A percentile compares a stretch with the other conserved stretches of the same genome.
phyloP scores from a whole-genome alignment of 129 eudicot genomes.

The Centella asiatica region DNA sequence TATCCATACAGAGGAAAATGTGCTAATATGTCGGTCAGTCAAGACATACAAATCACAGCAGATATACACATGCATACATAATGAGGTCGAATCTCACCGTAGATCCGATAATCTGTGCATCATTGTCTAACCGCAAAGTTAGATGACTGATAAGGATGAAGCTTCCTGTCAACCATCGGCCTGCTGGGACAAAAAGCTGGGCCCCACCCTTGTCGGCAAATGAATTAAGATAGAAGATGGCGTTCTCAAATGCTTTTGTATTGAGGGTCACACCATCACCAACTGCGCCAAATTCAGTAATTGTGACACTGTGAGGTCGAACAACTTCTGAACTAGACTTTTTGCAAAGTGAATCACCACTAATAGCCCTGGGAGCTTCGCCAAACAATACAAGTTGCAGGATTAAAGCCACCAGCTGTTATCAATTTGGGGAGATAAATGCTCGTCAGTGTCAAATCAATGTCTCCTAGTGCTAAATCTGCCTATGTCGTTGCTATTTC shows the following conservation, averaged over 20 bases:
- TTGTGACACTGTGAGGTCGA: constrained; percentile 16
- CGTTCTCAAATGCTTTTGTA: constrained; percentile 15
- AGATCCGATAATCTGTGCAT: constrained; percentile 13
- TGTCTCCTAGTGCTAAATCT: not conserved
- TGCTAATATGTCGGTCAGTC: too few relatives aligned
- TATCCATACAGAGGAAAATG: not conserved
- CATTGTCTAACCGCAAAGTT: constrained; percentile 10
- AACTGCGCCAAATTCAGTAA: constrained; percentile 17
- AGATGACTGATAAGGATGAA: constrained; percentile 17
- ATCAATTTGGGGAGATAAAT: not conserved
- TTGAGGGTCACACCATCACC: constrained; percentile 18
- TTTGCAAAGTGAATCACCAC: constrained; percentile 9
- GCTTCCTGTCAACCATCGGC: constrained; percentile 20
- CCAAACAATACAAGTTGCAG: constrained; percentile 11
- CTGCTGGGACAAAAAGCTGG: constrained; percentile 15
- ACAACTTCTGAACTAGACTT: constrained; percentile 6
- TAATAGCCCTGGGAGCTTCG: not conserved
- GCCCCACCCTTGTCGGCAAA: constrained; percentile 18
- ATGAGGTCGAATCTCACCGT: constrained; percentile 6
- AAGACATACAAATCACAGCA: not conserved
- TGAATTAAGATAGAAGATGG: constrained; percentile 17
- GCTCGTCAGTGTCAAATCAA: constrained; percentile 4
- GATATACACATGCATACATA: not conserved
- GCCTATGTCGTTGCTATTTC: not conserved
- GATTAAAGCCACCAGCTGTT: constrained; percentile 5